Percentiles rank a stretch among this genome's conserved stretches.
Conservation (phyloP, 2,329 filamentous ascomycete genomes). For the Hawksworthiomyces lignivorus region DNA sequence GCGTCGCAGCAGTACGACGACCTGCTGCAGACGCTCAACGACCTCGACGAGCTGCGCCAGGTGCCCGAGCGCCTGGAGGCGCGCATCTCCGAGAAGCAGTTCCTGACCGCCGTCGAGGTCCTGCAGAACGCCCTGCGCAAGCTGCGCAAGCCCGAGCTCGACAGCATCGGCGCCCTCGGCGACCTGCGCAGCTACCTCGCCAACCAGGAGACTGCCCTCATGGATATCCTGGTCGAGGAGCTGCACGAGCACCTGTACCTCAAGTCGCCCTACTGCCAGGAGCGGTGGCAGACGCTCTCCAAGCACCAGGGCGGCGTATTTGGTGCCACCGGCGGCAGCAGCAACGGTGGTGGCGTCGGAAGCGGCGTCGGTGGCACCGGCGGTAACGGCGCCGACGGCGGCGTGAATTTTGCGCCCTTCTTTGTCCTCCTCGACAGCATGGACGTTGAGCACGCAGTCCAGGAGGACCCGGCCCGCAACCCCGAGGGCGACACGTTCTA, state of each 20-base stretch:
- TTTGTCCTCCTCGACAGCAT: constrained; percentile 52
- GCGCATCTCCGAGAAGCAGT: constrained; percentile 91
- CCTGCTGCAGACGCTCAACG: constrained; percentile 72
- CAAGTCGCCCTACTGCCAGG: constrained; percentile 95
- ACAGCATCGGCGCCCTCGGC: constrained; percentile 79
- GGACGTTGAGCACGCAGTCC: constrained; percentile 53
- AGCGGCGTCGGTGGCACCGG: neutral
- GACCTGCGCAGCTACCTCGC: constrained; percentile 82
- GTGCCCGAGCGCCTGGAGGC: constrained; percentile 91
- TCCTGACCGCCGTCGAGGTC: constrained; percentile 85
- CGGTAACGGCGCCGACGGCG: constrained; percentile 29
- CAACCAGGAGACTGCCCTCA: constrained; percentile 86
- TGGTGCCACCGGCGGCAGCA: neutral
- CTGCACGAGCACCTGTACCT: constrained; percentile 95
- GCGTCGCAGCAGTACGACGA: constrained; percentile 87
- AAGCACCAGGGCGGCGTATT: constrained; percentile 48
- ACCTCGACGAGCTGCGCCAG: constrained; percentile 79
- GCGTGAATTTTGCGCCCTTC: constrained; percentile 44
- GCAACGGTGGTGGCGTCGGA: neutral
- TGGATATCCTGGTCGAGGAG: constrained; percentile 95
- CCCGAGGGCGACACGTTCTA: constrained; percentile 93
- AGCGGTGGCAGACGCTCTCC: constrained; percentile 81
- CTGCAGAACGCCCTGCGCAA: constrained; percentile 79
- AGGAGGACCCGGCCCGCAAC: constrained; percentile 86
- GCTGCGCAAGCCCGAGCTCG: constrained; percentile 79